phyloP scores from a whole-genome alignment of 495 filamentous ascomycete genomes.

The Patellaria atrata region DNA sequence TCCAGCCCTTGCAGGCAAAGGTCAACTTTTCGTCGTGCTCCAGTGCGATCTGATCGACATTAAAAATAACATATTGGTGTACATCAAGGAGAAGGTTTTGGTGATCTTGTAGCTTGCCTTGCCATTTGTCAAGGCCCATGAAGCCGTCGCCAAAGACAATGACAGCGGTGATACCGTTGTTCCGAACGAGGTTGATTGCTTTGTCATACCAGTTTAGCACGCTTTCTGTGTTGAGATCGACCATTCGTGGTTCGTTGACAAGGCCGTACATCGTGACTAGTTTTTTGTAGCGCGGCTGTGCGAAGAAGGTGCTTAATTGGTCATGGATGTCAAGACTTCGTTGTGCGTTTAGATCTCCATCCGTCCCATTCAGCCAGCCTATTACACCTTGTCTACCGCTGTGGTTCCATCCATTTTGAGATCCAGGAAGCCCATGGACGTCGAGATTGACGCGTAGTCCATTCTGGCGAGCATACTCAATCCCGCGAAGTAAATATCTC shows the following conservation, averaged over 20 bases:
- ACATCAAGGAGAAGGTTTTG: conserved; percentile 59
- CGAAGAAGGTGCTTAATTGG: conserved; percentile 29
- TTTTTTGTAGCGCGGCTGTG: conserved; percentile 30
- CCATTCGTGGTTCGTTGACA: conserved; percentile 30
- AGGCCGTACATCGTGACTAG: conserved; percentile 31
- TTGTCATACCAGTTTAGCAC: conserved; percentile 26
- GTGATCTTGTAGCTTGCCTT: conserved; percentile 29
- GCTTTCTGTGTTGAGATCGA: conserved; percentile 29
- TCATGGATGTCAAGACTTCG: conserved; percentile 29
- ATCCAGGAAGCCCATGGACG: conserved; percentile 68
- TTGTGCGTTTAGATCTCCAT: conserved; percentile 28
- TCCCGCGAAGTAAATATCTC: conserved; percentile 84
- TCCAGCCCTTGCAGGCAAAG: conserved; percentile 80
- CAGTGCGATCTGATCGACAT: conserved; percentile 40
- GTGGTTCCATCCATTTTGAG: conserved; percentile 76
- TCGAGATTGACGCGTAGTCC: conserved; percentile 91
- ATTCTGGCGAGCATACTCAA: conserved; percentile 89
- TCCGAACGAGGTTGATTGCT: conserved; percentile 24
- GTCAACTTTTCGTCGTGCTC: conserved; percentile 52
- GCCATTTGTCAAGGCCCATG: conserved; percentile 36
- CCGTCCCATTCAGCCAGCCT: conserved; percentile 32
- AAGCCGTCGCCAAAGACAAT: conserved; percentile 60
- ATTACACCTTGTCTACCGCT: conserved; percentile 50
- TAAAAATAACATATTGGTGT: conserved; percentile 67
- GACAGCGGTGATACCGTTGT: conserved; percentile 31